A percentile compares a stretch with the other conserved stretches of the same genome.
Evolutionary conservation across 106 monocot genomes (phyloP).

Genomic region (Phalaenopsis aphrodite): DNA sequence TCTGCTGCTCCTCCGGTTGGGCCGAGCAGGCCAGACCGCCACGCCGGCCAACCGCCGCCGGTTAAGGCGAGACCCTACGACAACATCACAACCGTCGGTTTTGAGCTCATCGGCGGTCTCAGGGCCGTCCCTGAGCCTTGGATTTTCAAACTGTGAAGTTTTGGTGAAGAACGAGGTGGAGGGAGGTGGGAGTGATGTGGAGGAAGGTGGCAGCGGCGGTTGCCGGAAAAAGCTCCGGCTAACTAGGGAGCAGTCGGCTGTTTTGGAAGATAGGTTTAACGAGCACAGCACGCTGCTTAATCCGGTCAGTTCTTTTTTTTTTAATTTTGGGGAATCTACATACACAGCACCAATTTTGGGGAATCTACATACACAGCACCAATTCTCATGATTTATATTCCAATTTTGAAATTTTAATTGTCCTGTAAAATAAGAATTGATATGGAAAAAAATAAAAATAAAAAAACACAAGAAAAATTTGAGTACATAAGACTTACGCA

Average conservation of each 20-base stretch:
- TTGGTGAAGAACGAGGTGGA: conserved; percentile 7
- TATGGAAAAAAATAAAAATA: no score
- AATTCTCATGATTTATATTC: no score
- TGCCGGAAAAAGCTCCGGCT: conserved; percentile 18
- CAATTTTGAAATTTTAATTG: no score
- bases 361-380: no score
- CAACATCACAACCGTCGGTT: not conserved
- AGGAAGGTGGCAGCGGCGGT: conserved; percentile 9
- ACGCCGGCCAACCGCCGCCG: not conserved
- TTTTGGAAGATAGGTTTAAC: conserved; percentile 21
- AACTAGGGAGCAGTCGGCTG: conserved; percentile 20
- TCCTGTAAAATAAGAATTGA: no score
- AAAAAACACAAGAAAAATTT: no score
- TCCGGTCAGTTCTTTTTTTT: conserved; percentile 8
- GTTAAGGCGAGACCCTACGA: not conserved
- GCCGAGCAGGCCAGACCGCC: not conserved
- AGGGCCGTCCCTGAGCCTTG: not conserved
- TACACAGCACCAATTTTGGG: no score
- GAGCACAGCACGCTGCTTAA: conserved; percentile 25
- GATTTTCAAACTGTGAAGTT: conserved; percentile 3
- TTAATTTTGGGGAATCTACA: no score
- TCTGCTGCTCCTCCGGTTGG: conserved; percentile 24
- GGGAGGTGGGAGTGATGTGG: not conserved
- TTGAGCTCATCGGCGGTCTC: not conserved
- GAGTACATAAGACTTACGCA: no score